These are phyloP conservation scores for Fraxinus sp. DNA, from an alignment of 305 asterid species.

Conservation along the genomic window DNA sequence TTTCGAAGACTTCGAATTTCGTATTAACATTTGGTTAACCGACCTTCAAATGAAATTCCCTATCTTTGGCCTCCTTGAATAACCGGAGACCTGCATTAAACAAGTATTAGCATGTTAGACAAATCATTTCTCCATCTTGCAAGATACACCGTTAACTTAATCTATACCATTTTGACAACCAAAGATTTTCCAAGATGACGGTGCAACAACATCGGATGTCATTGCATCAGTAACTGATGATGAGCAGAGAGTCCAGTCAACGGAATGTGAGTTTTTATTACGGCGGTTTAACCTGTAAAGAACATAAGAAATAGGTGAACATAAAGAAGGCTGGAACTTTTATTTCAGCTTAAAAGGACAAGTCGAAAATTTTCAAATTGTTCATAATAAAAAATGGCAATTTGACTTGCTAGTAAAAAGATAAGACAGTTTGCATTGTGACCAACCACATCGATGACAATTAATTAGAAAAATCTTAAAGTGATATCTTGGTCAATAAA, in stretches of 20 bases:
- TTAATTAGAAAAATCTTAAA: conserved; percentile 16
- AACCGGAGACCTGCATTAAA: conserved; percentile 74
- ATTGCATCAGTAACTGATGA: conserved; percentile 66
- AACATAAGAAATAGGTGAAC: conserved; percentile 22
- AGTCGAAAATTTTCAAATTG: conserved; percentile 9
- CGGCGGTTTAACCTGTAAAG: conserved; percentile 59
- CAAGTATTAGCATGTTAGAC: conserved; percentile 24
- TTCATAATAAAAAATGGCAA: conserved; percentile 16
- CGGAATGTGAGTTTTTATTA: conserved; percentile 52
- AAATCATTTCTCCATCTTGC: conserved; percentile 26
- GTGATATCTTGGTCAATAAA: conserved; percentile 5
- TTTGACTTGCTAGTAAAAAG: conserved; percentile 20
- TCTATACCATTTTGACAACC: conserved; percentile 88
- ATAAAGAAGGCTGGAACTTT: conserved; percentile 7
- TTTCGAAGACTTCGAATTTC: conserved; percentile 15
- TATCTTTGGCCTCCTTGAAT: conserved; percentile 93
- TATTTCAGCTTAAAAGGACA: background rate
- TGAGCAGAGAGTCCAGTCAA: conserved; percentile 78
- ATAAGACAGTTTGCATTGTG: background rate
- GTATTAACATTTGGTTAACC: conserved; percentile 25
- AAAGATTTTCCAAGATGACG: conserved; percentile 91
- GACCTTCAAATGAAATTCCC: conserved; percentile 73
- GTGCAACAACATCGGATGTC: conserved; percentile 90
- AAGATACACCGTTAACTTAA: conserved; percentile 23
- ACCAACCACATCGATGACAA: conserved; percentile 17